Evolutionary conservation across 441 rosid genomes (phyloP), one percentile per base, ranked within the genome.

Genomic region (Populus hybrid): DNA sequence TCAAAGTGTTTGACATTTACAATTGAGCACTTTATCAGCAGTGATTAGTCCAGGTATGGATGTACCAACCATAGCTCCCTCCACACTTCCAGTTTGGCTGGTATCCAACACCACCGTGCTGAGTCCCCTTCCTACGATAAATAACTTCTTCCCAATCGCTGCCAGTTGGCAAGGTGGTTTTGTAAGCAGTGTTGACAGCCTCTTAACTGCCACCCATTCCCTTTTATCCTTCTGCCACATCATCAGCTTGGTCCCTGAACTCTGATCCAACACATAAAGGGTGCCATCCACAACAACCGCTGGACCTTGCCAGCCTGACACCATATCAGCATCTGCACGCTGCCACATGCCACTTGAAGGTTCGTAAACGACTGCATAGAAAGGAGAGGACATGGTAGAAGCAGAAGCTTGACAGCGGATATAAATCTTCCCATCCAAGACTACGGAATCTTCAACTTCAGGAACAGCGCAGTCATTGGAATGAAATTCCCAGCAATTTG

Each of bases 241-340:
- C 84, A 87, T 87, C 79, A 92, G 79, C 87, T 83, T 89, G 9
- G 92, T 87, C 76, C 98, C 98, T 32, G 86, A 89, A 82, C 90
- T 89, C 78, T 89, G 89, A 84, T 92, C 96, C 84, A 94, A 78
- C 71, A 94, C 93, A 67, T 89, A 94, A 23, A 92, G 91, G 38
- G 84, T 84, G 24, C 80, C 93, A 57, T 84, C 90, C 28, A 88
- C 87, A 26, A 87, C 89, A 35, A 89, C 92, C 4, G 97, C 95
- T n/a, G 95, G 95, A 79, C 97, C 98, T 23, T 68, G 82, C 97
- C 96, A 94, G 71, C 98, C 97, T 16, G 89, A 87, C 2, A 87
- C 89, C 70, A 94, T 81, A 73, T 86, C 88, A 69, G 84, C 87
- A 76, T 91, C 96, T 73, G 87, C 89, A 19, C 73, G 91, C 81